These are phyloP conservation scores for Podila epigama DNA, from an alignment of 192 early-diverging fungal genomes.

Conservation along the genomic window DNA sequence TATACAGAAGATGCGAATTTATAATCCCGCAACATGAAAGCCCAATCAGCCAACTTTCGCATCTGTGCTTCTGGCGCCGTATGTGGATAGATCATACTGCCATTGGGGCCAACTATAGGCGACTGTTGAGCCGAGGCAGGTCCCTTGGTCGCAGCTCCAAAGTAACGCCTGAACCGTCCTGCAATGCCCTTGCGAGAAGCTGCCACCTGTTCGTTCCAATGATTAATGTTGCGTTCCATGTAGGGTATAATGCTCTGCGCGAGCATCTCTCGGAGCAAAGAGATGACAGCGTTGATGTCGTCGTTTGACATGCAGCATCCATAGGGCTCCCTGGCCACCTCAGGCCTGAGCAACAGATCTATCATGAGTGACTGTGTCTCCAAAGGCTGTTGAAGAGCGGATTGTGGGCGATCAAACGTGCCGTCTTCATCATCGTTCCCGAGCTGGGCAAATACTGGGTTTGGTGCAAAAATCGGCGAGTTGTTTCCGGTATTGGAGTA, in stretches of 20 bases:
- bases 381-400: slow-evolving; percentile 5
- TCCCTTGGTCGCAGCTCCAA: slow-evolving; percentile 66
- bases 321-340: slow-evolving; percentile 47
- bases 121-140: slow-evolving; percentile 52
- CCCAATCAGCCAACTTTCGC: slow-evolving; percentile 92
- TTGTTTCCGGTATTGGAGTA: slow-evolving; percentile 42
- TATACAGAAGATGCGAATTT: slow-evolving; percentile 89
- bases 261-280: slow-evolving; percentile 65
- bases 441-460: slow-evolving; percentile 34
- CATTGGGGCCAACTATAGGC: slow-evolving; percentile 40
- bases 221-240: slow-evolving; percentile 88
- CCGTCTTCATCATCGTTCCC: slow-evolving; percentile 41
- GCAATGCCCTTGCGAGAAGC: slow-evolving; percentile 86
- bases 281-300: slow-evolving; percentile 61
- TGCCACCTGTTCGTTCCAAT: slow-evolving; percentile 93
- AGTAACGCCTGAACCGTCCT: slow-evolving; percentile 87
- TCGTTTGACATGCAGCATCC: slow-evolving; percentile 60
- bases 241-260: slow-evolving; percentile 81
- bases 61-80: slow-evolving; percentile 91
- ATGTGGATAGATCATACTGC: slow-evolving; percentile 61
- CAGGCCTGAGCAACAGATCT: slow-evolving; percentile 26
- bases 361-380: slow-evolving; percentile 18
- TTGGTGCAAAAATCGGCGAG: slow-evolving; percentile 41
- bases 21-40: slow-evolving; percentile 97
- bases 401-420: slow-evolving; percentile 40